Conservation (phyloP, 129 eudicot genomes). For the Rutidosis leptorrhynchoides region DNA sequence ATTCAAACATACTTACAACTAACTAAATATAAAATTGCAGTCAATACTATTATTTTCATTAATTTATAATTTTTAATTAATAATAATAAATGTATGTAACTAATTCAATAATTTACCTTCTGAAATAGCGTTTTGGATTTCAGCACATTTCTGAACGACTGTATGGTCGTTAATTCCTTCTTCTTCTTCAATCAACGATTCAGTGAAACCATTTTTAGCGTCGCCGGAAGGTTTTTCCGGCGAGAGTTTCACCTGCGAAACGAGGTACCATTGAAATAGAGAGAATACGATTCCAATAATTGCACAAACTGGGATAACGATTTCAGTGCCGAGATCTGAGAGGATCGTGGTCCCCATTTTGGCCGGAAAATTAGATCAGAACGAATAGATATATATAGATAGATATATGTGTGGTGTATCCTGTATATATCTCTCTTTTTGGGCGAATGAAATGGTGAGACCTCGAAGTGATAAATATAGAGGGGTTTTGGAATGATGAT, state of each 20-base stretch:
- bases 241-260: slow-evolving; percentile 48
- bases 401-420: slow-evolving; percentile 10
- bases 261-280: slow-evolving; percentile 56
- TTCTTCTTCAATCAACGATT: slow-evolving; percentile 63
- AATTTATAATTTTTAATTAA: no score
- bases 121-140: slow-evolving; percentile 62
- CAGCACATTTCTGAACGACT: slow-evolving; percentile 61
- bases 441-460: slow-evolving; percentile 22
- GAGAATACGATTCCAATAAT: slow-evolving; percentile 60
- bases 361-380: slow-evolving; percentile 11
- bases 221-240: slow-evolving; percentile 25
- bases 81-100: not conserved
- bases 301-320: slow-evolving; percentile 62
- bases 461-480: slow-evolving; percentile 37
- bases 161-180: slow-evolving; percentile 54
- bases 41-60: slow-evolving; percentile 5
- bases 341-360: slow-evolving; percentile 43
- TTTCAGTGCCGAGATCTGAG: slow-evolving; percentile 59
- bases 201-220: slow-evolving; percentile 45
- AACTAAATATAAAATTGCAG: not conserved
- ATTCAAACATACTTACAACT: slow-evolving; percentile 13
- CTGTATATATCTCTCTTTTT: slow-evolving; percentile 10
- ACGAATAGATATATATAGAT: slow-evolving; percentile 7
- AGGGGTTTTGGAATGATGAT: slow-evolving; percentile 27
- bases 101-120: slow-evolving; percentile 43